Base-by-base conservation (phyloP, 768 basidiomycete genomes). In the Rhodocollybia butyracea region DNA sequence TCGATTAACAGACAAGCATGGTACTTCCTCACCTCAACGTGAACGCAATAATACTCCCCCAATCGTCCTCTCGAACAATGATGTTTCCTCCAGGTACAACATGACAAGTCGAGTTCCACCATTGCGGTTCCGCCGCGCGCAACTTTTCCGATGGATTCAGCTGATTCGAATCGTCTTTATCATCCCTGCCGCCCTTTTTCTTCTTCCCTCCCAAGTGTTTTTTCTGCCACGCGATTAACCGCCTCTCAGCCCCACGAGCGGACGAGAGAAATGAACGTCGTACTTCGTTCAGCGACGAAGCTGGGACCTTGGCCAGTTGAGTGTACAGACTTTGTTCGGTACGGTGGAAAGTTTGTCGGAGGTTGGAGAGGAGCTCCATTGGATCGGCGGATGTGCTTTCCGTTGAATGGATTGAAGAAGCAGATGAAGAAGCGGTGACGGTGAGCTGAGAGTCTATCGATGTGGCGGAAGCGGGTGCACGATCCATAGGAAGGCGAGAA, bases 1-100 rank as follows among this genome's bases (percentile, higher is more conserved):
- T 26, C 63, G 45, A 24, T 50, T 46, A 31, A 19, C 12, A 41
- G 52, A 36, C 19, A 57, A 36, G 32, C 15, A 56, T 38, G 31
- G 24, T 31, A 64, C 21, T n/a, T 3, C n/a, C 72, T 19, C 57
- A 86, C 86, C 85, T 86, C 47, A 89, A 68, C 7, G 86, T 88
- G 67, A 86, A 89, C 5, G 88, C 84, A 59, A 89, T 89, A 46
- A 91, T 82, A 65, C 86, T 89, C 7, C 87, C 86, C 86, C 84
- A 86, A 66, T 89, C 87, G 62, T 80, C 76, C 63, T 90, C 89
- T 46, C 80, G 67, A 8, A 89, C 79, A 56, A 89, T 77, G 4
- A 88, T 75, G 62, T 81, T 84, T 7, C 83, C 78, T 3, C 82
- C 81, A n/a, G 88, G 86, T 17, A 87, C 72, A 30, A 78, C 81